A percentile compares a stretch with the other conserved stretches of the same genome.
These are phyloP conservation scores for Aspergillus candidus DNA, from an alignment of 2,329 filamentous ascomycete species.

Conservation along the genomic window DNA sequence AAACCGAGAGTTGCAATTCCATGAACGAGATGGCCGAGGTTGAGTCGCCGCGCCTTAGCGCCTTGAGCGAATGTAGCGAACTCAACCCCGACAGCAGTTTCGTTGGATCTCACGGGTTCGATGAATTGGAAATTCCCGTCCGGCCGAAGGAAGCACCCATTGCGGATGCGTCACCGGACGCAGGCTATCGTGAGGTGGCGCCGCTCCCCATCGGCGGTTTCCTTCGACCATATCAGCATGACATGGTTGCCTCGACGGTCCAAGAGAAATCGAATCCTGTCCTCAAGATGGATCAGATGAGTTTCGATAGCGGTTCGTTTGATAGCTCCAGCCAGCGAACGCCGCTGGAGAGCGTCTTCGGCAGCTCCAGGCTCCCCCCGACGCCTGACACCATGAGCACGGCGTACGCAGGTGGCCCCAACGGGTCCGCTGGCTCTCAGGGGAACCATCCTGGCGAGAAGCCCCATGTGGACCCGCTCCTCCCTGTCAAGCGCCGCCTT, in stretches of 20 bases:
- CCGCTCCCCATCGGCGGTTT: slow-evolving; percentile 27
- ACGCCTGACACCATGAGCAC: slow-evolving; percentile 42
- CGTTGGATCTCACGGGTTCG: slow-evolving; percentile 15
- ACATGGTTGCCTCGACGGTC: not conserved
- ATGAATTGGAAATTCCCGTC: slow-evolving; percentile 26
- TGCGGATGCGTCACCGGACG: not conserved
- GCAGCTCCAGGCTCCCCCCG: slow-evolving; percentile 31
- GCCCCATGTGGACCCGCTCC: slow-evolving; percentile 19
- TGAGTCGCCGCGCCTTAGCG: slow-evolving; percentile 37
- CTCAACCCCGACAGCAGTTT: slow-evolving; percentile 28
- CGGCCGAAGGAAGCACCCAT: slow-evolving; percentile 12
- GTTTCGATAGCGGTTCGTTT: slow-evolving; percentile 21
- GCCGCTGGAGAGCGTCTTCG: slow-evolving; percentile 30
- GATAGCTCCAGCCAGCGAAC: slow-evolving; percentile 22
- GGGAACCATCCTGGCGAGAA: slow-evolving; percentile 27
- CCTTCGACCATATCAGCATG: slow-evolving; percentile 23
- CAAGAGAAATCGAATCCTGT: not conserved
- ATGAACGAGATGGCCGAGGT: slow-evolving; percentile 29
- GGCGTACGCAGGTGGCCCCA: slow-evolving; percentile 25
- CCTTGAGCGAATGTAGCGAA: slow-evolving; percentile 42
- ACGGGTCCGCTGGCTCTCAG: slow-evolving; percentile 24
- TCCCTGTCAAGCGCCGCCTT: slow-evolving; percentile 16
- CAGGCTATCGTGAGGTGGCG: slow-evolving; percentile 14
- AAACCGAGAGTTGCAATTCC: slow-evolving; percentile 32
- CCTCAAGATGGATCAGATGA: slow-evolving; percentile 15